Evolutionary conservation across 2,329 filamentous ascomycete species (phyloP).

Genomic region (Chaetomiaceae sp.): DNA sequence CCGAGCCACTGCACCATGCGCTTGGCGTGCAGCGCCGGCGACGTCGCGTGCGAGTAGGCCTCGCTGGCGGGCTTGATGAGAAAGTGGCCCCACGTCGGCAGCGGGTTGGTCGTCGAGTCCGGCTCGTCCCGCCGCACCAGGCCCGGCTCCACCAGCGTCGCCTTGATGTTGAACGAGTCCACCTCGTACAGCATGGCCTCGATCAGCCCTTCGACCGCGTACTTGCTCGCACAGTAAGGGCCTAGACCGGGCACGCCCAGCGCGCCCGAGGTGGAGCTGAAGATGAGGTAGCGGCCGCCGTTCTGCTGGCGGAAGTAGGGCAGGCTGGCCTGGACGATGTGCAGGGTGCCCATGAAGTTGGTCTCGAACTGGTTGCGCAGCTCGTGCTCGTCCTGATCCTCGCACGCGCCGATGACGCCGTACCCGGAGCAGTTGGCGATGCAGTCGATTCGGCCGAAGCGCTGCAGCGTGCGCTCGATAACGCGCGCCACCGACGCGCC

Average conservation of each 20-base stretch:
- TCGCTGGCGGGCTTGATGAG: slow-evolving; percentile 79
- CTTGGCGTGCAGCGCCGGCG: slow-evolving; percentile 81
- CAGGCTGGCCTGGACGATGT: slow-evolving; percentile 84
- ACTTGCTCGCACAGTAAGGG: slow-evolving; percentile 94
- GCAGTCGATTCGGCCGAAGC: slow-evolving; percentile 78
- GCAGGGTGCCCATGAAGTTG: slow-evolving; percentile 91
- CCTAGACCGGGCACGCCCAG: slow-evolving; percentile 90
- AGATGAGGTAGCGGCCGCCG: slow-evolving; percentile 81
- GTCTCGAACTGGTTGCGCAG: slow-evolving; percentile 95
- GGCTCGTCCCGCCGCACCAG: slow-evolving; percentile 82
- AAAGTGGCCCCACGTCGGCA: slow-evolving; percentile 87
- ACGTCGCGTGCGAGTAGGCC: slow-evolving; percentile 69
- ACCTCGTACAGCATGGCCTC: slow-evolving; percentile 97
- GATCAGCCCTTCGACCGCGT: slow-evolving; percentile 90
- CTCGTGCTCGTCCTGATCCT: slow-evolving; percentile 94
- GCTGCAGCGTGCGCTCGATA: slow-evolving; percentile 61
- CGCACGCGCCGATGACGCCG: slow-evolving; percentile 89
- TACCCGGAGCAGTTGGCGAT: slow-evolving; percentile 93
- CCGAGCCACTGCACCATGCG: slow-evolving; percentile 93
- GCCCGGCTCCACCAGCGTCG: slow-evolving; percentile 86
- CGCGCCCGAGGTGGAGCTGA: slow-evolving; percentile 85
- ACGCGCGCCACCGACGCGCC: slow-evolving; percentile 69
- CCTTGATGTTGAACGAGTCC: slow-evolving; percentile 85
- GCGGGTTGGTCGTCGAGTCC: slow-evolving; percentile 45
- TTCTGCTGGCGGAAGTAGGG: slow-evolving; percentile 78